Percentiles rank a stretch among this genome's conserved stretches.
These are phyloP conservation scores for Neoboletus brunneissimus DNA, from an alignment of 768 basidiomycete genomes.

Conservation along the genomic window DNA sequence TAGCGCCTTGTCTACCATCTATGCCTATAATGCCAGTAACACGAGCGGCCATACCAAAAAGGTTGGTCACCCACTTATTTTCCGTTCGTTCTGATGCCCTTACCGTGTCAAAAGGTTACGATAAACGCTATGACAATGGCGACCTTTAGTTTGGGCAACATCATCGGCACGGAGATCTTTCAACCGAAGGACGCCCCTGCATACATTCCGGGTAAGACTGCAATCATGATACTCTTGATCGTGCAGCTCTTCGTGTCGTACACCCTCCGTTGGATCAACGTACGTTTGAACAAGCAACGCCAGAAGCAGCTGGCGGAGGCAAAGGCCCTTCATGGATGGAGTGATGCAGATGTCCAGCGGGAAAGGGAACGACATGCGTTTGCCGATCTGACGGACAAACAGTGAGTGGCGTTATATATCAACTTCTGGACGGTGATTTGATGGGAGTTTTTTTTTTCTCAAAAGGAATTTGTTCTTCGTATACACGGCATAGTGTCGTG, in stretches of 20 bases:
- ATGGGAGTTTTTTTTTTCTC: neutral
- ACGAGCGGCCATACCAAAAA: conserved; percentile 68
- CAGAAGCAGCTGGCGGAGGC: conserved; percentile 39
- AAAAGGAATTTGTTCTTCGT: conserved; percentile 58
- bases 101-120: conserved; percentile 38
- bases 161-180: conserved; percentile 62
- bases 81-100: neutral
- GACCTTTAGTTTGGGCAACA: conserved; percentile 56
- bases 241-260: conserved; percentile 49
- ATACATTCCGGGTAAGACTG: conserved; percentile 65
- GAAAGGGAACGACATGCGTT: conserved; percentile 63
- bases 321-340: conserved; percentile 52
- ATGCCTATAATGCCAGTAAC: conserved; percentile 65
- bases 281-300: conserved; percentile 51
- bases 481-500: conserved; percentile 44
- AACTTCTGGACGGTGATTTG: neutral
- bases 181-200: conserved; percentile 57
- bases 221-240: conserved; percentile 58
- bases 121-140: conserved; percentile 59
- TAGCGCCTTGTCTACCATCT: conserved; percentile 55
- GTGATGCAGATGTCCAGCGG: conserved; percentile 52
- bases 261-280: conserved; percentile 53
- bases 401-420: conserved; percentile 38
- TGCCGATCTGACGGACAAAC: conserved; percentile 60
- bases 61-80: conserved; percentile 17